Evolutionary conservation across 331 rosid genomes (phyloP).

Genomic region (Spiraea crenata): DNA sequence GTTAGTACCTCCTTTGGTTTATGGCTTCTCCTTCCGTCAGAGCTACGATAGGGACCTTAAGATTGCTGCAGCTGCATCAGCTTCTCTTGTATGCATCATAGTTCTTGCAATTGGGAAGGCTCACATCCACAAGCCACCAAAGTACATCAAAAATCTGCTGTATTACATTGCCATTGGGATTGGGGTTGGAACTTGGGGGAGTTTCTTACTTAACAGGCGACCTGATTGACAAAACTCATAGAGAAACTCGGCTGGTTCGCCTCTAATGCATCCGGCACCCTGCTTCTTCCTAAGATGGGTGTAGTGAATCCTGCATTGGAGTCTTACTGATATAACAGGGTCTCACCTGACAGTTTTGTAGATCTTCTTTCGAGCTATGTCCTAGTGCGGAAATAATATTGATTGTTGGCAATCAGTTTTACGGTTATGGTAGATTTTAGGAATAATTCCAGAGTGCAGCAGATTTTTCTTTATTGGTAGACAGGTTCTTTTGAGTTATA

Average conservation of each 20-base stretch:
- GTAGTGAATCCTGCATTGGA: slow-evolving; percentile 17
- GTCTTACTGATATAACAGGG: slow-evolving; percentile 21
- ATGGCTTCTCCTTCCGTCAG: slow-evolving; percentile 56
- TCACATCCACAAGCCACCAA: slow-evolving; percentile 32
- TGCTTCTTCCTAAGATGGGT: slow-evolving; percentile 27
- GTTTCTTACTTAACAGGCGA: slow-evolving; percentile 56
- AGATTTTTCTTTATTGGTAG: background rate
- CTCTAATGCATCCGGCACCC: slow-evolving; percentile 18
- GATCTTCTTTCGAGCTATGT: background rate
- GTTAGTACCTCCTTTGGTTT: slow-evolving; percentile 58
- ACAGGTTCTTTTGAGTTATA: background rate
- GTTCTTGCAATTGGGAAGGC: slow-evolving; percentile 58
- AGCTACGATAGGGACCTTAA: slow-evolving; percentile 44
- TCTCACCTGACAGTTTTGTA: slow-evolving; percentile 9
- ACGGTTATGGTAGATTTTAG: background rate
- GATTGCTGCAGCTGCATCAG: slow-evolving; percentile 57
- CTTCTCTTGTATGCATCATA: slow-evolving; percentile 57
- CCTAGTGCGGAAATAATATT: background rate
- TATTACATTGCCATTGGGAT: slow-evolving; percentile 40
- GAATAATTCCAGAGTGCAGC: background rate
- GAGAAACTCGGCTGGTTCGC: slow-evolving; percentile 54
- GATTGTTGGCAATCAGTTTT: background rate
- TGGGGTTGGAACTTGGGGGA: slow-evolving; percentile 44
- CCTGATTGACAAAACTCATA: slow-evolving; percentile 31
- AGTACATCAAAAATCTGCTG: slow-evolving; percentile 40